phyloP scores from a whole-genome alignment of 2,329 filamentous ascomycete species.

The Colletotrichum trifolii region DNA sequence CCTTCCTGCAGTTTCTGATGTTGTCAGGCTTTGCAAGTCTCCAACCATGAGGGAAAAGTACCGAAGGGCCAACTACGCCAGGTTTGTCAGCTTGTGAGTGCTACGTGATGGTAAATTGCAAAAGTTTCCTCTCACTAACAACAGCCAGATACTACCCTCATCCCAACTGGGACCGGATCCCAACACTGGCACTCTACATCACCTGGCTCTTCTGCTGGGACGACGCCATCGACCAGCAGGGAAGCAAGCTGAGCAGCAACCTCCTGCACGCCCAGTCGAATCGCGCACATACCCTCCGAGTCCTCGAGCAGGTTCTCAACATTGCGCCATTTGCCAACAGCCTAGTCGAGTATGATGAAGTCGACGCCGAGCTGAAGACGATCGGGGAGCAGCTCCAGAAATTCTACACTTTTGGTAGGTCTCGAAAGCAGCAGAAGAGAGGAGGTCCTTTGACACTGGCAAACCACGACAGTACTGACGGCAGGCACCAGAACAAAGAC shows the following conservation, averaged over 20 bases:
- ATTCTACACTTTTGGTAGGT: slow-evolving; percentile 18
- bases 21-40: slow-evolving; percentile 13
- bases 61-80: slow-evolving; percentile 21
- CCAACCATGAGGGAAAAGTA: slow-evolving; percentile 22
- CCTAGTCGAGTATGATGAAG: slow-evolving; percentile 30
- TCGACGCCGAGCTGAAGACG: slow-evolving; percentile 41
- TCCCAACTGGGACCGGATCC: slow-evolving; percentile 36
- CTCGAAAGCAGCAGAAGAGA: no score
- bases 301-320: slow-evolving; percentile 38
- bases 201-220: slow-evolving; percentile 49
- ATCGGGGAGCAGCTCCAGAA: slow-evolving; percentile 38
- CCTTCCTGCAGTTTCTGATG: no score
- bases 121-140: not conserved
- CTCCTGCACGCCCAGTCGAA: slow-evolving; percentile 41
- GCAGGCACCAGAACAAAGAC: slow-evolving; percentile 16
- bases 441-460: no score
- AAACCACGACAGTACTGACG: not conserved
- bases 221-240: slow-evolving; percentile 46
- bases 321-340: slow-evolving; percentile 8
- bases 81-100: slow-evolving; percentile 29
- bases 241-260: slow-evolving; percentile 41
- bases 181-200: slow-evolving; percentile 41
- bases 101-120: not conserved
- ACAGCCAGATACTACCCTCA: slow-evolving; percentile 39
- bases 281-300: slow-evolving; percentile 40